Base-by-base conservation (phyloP, 2,329 filamentous ascomycete genomes). In the Aureobasidium subglaciale region DNA sequence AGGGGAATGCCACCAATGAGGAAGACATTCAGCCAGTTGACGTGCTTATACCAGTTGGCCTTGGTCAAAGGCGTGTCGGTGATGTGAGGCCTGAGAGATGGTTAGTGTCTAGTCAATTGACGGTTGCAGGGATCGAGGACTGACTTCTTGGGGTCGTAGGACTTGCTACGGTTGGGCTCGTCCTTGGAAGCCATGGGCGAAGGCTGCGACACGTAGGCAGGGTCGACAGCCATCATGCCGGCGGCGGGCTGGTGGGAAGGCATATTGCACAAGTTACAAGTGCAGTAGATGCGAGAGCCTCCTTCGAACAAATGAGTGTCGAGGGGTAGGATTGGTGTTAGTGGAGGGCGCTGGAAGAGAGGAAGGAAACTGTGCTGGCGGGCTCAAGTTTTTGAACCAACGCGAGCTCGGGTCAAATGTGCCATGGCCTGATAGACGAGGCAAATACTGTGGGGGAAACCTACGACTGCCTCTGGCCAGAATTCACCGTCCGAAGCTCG, bases 21-120 rank as follows among this genome's bases (percentile, higher is more conserved):
- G 60, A 78, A 80, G 60, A 88, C 85, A 72, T 95, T 96, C 63
- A 96, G 80, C 90, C 90, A 96, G 80, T 95, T 90, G 77, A 96
- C 81, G 69, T 96, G 90, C 75, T 91, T 86, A 75, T 90, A 85
- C 88, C 88, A 93, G 77, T 95, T 96, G 66, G 78, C 76, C 72
- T 78, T 80, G 58, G 88, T 95, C 64, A 95, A 85, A 57, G 87
- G 86, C 60, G 82, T 82, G 61, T 95, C 90, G 61, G 88, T 84
- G 73, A 95, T 93, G 73, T 95, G 90, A 67, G 86, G 80, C 75
- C 56, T 58, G 56, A 11, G 11, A 6, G 6, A n/a, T 29, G 9
- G 45, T 53, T 29, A 46, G 55, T 32, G 24, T 11, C 4, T 29
- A 25, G 20, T 20, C 29, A 18, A 29, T 52, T 25, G 24, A 13